Conservation (phyloP, 345 rosid genomes). For the Physaria fendleri region DNA sequence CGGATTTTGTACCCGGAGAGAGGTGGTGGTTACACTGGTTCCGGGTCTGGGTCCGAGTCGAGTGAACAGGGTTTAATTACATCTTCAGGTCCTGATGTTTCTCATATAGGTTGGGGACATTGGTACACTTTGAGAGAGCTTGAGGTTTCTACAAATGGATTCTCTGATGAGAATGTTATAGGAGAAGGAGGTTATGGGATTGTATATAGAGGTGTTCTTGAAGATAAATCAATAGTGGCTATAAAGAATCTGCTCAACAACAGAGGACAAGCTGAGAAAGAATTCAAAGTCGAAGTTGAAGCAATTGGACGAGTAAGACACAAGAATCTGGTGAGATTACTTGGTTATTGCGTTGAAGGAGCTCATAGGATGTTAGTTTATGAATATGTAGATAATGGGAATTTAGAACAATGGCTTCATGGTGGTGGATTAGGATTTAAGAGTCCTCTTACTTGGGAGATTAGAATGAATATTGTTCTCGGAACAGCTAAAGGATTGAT, state of each 20-base stretch:
- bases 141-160: constrained; percentile 65
- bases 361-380: constrained; percentile 97
- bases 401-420: constrained; percentile 90
- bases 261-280: constrained; percentile 98
- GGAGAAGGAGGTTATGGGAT: constrained; percentile 99
- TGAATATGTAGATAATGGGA: constrained; percentile 83
- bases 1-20: constrained; percentile 77
- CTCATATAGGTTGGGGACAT: constrained; percentile 98
- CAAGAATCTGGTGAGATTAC: constrained; percentile 89
- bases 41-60: constrained; percentile 56
- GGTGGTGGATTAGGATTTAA: constrained; percentile 61
- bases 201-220: constrained; percentile 75
- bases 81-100: constrained; percentile 66
- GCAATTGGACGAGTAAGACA: constrained; percentile 94
- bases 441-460: constrained; percentile 88
- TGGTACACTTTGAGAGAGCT: constrained; percentile 98
- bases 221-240: constrained; percentile 61
- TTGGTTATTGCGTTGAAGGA: constrained; percentile 97
- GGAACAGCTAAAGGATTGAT: constrained; percentile 90
- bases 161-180: constrained; percentile 72
- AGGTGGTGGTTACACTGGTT: constrained; percentile 47
- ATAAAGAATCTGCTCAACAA: constrained; percentile 88
- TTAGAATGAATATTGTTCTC: constrained; percentile 63
- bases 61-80: constrained; percentile 44
- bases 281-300: constrained; percentile 94